Evolutionary conservation across 2,329 filamentous ascomycete species (phyloP), one percentile per base, ranked within the genome.

Genomic region (Ascochyta fabae): DNA sequence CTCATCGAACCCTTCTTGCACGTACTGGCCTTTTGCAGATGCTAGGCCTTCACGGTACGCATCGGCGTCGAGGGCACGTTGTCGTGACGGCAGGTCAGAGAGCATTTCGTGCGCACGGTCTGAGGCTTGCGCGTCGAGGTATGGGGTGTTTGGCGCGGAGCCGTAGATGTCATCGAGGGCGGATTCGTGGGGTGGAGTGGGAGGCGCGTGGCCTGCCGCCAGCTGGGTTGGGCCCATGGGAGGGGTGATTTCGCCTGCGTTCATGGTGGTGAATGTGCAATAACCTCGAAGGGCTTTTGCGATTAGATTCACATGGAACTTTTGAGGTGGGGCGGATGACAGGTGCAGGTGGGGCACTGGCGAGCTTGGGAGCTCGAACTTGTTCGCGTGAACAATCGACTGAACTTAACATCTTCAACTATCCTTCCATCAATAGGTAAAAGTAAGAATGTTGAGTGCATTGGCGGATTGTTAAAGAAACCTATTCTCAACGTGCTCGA

Each of bases 1-100:
- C 61, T 94, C 91, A 72, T 99, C 95, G 70, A 99, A 98, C 0
- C 94, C 94, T 13, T 82, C 82, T 76, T 99, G 95, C 24, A 97
- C 86, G 67, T 87, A 89, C 43, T 82, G 78, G 24, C 85, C 84
- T 74, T 98, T 98, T 29, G 89, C 90, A 3, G 80, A 80, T 0
- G 88, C 84, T 48, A 98, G 84, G 40, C 94, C 95, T 68, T 97
- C 93, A 56, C 94, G 88, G 77, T 98, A 98, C 19, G 95, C 95
- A 35, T 90, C 88, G 7, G 90, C 97, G 48, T 86, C 84, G 73
- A 96, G 92, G 51, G 90, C 87, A 38, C 86, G 83, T 66, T 89
- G 87, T 15, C 96, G 83, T 23, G 89, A 87, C 19, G 84, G 86
- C 46, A 95, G 84, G 66, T 96, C 92, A n/a, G 84, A 87, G 36